Evolutionary conservation across 192 early-diverging fungal species (phyloP).

Genomic region (Rhizophlyctis rosea): DNA sequence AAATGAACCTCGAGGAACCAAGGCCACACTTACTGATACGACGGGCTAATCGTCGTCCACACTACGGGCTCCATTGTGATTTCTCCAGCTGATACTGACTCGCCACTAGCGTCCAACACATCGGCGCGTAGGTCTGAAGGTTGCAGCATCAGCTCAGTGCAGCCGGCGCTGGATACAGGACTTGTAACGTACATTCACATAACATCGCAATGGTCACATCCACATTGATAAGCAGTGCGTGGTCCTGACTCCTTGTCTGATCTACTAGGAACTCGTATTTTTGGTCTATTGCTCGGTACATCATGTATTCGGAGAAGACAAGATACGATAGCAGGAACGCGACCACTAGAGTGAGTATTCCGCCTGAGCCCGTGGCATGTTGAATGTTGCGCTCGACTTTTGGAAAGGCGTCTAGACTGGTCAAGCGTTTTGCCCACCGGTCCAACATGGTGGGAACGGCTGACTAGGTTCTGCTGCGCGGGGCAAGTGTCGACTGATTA

Average conservation of each 20-base stretch:
- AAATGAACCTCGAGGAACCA: too few species aligned
- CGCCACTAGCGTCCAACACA: constrained; percentile 71
- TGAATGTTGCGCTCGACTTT: constrained; percentile 83
- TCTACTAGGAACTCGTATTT: constrained; percentile 83
- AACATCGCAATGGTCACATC: constrained; percentile 86
- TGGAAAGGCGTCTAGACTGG: constrained; percentile 76
- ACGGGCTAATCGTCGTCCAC: too few species aligned
- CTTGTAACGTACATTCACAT: constrained; percentile 51
- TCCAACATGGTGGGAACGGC: not conserved
- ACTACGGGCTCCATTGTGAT: too few species aligned
- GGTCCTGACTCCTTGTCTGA: constrained; percentile 41
- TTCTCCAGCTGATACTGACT: too few species aligned
- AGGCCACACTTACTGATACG: too few species aligned
- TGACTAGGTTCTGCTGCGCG: too few species aligned
- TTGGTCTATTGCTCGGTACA: constrained; percentile 61
- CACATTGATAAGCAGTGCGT: constrained; percentile 75
- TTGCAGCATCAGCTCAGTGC: not conserved
- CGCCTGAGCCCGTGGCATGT: constrained; percentile 66
- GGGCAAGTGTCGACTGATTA: too few species aligned
- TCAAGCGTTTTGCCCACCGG: constrained; percentile 12
- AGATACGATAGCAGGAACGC: constrained; percentile 64
- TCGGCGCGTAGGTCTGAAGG: constrained; percentile 59
- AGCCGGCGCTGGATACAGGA: constrained; percentile 6
- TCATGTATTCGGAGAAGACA: constrained; percentile 62
- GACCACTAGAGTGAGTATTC: constrained; percentile 68